These are phyloP conservation scores for Cryphonectria parasitica DNA, from an alignment of 2,329 filamentous ascomycete species.

Conservation along the genomic window DNA sequence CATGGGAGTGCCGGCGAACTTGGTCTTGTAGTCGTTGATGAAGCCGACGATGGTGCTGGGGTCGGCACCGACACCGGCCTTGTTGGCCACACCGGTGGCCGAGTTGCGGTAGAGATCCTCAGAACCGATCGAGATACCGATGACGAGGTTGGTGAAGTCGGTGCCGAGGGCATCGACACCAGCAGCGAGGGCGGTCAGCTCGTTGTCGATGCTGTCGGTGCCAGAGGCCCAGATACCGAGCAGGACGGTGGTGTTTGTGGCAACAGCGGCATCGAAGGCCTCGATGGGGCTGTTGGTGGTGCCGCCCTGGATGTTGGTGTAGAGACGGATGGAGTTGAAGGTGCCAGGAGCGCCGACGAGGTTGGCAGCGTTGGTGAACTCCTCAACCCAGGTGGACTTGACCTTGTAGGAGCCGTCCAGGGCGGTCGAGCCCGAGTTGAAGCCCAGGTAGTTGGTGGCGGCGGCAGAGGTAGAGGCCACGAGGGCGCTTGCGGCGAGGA, in stretches of 20 bases:
- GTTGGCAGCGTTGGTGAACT: constrained; percentile 68
- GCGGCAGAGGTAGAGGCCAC: constrained; percentile 22
- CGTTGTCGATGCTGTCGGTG: constrained; percentile 68
- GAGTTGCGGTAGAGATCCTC: constrained; percentile 87
- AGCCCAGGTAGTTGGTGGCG: constrained; percentile 57
- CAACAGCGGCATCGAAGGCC: constrained; percentile 82
- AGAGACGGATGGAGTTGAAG: constrained; percentile 74
- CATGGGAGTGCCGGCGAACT: constrained; percentile 66
- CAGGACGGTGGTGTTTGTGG: constrained; percentile 75
- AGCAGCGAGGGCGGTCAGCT: constrained; percentile 71
- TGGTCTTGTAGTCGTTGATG: constrained; percentile 68
- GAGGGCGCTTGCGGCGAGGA: constrained; percentile 20
- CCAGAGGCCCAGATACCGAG: constrained; percentile 84
- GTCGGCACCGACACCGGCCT: constrained; percentile 64
- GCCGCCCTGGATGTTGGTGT: constrained; percentile 73
- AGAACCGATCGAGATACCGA: constrained; percentile 82
- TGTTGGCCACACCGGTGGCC: constrained; percentile 66
- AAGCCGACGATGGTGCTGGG: constrained; percentile 68
- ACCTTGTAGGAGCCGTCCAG: constrained; percentile 62
- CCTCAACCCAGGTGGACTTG: constrained; percentile 68
- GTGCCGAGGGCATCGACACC: constrained; percentile 72
- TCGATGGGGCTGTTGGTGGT: constrained; percentile 67
- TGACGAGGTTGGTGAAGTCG: constrained; percentile 67
- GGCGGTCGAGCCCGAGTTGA: constrained; percentile 73
- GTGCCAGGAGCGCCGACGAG: constrained; percentile 64